A percentile compares a stretch with the other conserved stretches of the same genome.
Evolutionary conservation across 345 rosid species (phyloP).

Genomic region (Diplotaxis tenuifolia): DNA sequence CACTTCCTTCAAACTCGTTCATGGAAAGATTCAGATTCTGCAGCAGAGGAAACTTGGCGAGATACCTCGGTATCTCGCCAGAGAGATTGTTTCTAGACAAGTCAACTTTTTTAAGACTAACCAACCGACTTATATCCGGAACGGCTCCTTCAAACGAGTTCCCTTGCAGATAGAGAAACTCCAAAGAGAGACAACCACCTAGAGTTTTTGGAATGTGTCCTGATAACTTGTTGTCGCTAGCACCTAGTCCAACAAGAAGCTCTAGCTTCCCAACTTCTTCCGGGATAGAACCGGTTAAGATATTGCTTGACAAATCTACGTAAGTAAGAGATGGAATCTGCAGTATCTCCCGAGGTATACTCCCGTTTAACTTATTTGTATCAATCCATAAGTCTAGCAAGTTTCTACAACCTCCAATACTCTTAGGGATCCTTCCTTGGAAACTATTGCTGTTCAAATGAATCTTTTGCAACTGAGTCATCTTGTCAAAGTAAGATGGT

Average conservation of each 20-base stretch:
- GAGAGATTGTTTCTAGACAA: conserved; percentile 35
- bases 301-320: conserved; percentile 27
- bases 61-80: conserved; percentile 29
- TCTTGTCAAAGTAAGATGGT: conserved; percentile 45
- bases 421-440: conserved; percentile 43
- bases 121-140: conserved; percentile 35
- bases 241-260: conserved; percentile 26
- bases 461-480: conserved; percentile 37
- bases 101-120: conserved; percentile 19
- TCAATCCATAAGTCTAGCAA: conserved; percentile 38
- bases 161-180: conserved; percentile 33
- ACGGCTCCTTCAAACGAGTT: conserved; percentile 30
- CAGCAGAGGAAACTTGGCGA: conserved; percentile 19
- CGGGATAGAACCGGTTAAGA: conserved; percentile 15
- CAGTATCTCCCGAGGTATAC: conserved; percentile 26
- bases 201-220: conserved; percentile 23
- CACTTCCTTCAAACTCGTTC: conserved; percentile 28
- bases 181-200: conserved; percentile 28
- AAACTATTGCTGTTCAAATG: conserved; percentile 30
- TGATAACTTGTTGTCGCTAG: conserved; percentile 14
- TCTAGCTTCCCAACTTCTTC: conserved; percentile 32
- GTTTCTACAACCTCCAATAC: conserved; percentile 32
- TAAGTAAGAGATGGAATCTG: conserved; percentile 16
- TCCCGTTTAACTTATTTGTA: conserved; percentile 24
- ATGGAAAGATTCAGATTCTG: conserved; percentile 25